Conservation (phyloP, 495 filamentous ascomycete genomes). For the Extremus antarcticus region DNA sequence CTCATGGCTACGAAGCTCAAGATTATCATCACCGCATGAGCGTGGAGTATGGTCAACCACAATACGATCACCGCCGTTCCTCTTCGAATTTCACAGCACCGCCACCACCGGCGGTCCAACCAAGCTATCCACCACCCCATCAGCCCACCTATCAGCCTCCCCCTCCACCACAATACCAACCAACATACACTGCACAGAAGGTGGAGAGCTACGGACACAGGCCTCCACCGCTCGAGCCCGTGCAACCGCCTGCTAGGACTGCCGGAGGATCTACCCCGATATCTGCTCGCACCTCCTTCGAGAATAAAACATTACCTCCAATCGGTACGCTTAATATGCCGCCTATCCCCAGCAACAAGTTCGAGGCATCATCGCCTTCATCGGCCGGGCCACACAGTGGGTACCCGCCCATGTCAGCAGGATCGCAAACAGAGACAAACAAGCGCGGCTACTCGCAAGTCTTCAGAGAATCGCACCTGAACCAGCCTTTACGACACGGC, state of each 20-base stretch:
- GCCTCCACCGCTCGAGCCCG: conserved; percentile 16
- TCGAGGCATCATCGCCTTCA: conserved; percentile 18
- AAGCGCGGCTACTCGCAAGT: conserved; percentile 26
- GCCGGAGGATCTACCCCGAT: conserved; percentile 9
- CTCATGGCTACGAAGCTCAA: conserved; percentile 6
- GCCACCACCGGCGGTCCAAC: background rate
- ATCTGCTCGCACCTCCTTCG: conserved; percentile 1
- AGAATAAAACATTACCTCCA: no score
- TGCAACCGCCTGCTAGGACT: conserved; percentile 20
- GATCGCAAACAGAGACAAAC: background rate
- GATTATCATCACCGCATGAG: conserved; percentile 10
- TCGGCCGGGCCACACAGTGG: background rate
- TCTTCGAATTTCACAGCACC: conserved; percentile 1
- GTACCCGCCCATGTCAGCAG: background rate
- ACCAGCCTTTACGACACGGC: conserved; percentile 4
- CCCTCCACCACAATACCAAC: background rate
- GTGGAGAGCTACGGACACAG: background rate
- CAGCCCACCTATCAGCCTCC: conserved; percentile 3
- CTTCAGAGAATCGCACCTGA: conserved; percentile 7
- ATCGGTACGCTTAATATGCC: conserved; percentile 1
- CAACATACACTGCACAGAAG: background rate
- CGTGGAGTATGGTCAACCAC: conserved; percentile 1
- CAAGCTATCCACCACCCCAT: background rate
- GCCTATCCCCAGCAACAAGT: conserved; percentile 20
- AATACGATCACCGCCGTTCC: conserved; percentile 1